Base-by-base conservation (phyloP, 2,329 filamentous ascomycete genomes). In the Colletotrichum noveboracense region DNA sequence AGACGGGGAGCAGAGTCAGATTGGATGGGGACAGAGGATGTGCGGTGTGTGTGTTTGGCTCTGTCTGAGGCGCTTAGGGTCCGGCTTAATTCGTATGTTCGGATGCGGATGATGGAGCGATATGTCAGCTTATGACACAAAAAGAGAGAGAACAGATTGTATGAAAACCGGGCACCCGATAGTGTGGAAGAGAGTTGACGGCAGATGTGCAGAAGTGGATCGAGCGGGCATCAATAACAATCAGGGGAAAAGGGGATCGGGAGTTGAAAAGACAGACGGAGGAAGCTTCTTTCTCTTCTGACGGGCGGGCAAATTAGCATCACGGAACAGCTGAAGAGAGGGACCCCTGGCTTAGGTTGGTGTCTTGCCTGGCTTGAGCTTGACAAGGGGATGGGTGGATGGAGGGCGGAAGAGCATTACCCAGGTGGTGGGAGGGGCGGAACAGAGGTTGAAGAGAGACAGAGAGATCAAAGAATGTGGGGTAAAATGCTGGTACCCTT, bases 181-280 rank as follows among this genome's bases (percentile, higher is more conserved):
- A 38, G 56, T 32, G 56, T 68, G 36, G 64, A 62, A 71, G 30
- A 71, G 32, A 66, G 66, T 64, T 64, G 66, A 28, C 55, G 32
- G 43, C 43, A 70, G 64, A 68, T 60, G 65, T 66, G 36, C 52
- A 43, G 36, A 21, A 58, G 71, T 71, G 66, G 66, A 71, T 74
- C 55, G 52, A 62, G 62, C 58, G 61, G 64, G 65, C 64, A 64
- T 73, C 36, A 61, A 56, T 43, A 30, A 28, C 10, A 24, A 38
- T 38, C 21, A 48, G 28, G 34, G 36, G 56, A 66, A 48, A 55
- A 36, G 62, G 62, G 30, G 30, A 64, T 52, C 30, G 30, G 55
- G n/a, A 66, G 66, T 30, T 66, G 32, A 70, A 69, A 61, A 55
- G 61, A 32, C 30, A 66, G 5, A 21, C 43, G 43, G 43, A 24